These are phyloP conservation scores for Aspergillus bertholletiae DNA, from an alignment of 495 filamentous ascomycete species.

Conservation along the genomic window DNA sequence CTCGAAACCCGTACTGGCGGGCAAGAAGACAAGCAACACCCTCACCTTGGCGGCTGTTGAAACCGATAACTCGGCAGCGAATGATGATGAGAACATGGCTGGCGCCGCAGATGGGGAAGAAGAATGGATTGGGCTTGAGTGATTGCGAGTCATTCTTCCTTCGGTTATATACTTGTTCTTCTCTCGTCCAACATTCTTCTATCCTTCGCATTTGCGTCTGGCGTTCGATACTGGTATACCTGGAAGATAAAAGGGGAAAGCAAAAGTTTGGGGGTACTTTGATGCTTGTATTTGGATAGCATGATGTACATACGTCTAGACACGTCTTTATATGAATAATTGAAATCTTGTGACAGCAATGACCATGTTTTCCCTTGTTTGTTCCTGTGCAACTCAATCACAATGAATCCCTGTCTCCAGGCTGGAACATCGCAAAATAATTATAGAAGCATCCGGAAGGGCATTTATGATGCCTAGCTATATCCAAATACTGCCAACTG, in stretches of 20 bases:
- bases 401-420: too few relatives aligned
- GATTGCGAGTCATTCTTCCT: conserved; percentile 19
- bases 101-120: conserved; percentile 26
- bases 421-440: too few relatives aligned
- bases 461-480: too few relatives aligned
- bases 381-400: neutral
- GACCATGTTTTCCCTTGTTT: neutral
- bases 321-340: neutral
- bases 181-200: conserved; percentile 2
- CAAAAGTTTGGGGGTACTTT: conserved; percentile 20
- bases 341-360: neutral
- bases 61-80: conserved; percentile 32
- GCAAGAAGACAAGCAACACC: conserved; percentile 30
- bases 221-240: conserved; percentile 39
- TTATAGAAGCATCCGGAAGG: too few relatives aligned
- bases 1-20: conserved; percentile 36
- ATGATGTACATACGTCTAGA: conserved; percentile 11
- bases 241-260: conserved; percentile 19
- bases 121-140: conserved; percentile 42
- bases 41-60: conserved; percentile 26
- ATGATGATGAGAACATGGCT: conserved; percentile 18
- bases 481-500: too few relatives aligned
- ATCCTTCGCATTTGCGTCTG: conserved; percentile 41
- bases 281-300: neutral
- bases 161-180: conserved; percentile 22